These are phyloP conservation scores for Pilobolus umbonatus DNA, from an alignment of 192 early-diverging fungal genomes.

Conservation along the genomic window DNA sequence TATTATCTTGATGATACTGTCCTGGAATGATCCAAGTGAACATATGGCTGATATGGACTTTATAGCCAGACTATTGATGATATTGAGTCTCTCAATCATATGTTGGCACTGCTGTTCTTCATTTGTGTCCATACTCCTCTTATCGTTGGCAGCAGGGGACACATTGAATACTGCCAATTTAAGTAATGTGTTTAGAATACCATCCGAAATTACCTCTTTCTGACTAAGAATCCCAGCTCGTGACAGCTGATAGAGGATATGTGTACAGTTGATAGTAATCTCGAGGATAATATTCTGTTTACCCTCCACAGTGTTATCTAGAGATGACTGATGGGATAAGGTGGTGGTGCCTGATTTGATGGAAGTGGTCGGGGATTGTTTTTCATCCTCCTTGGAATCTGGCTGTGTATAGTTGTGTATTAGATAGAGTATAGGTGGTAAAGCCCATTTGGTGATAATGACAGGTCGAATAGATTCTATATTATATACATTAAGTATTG, in stretches of 20 bases:
- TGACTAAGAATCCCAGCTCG: conserved; percentile 13
- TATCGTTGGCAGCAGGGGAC: background rate
- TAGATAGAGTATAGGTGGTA: conserved; percentile 40
- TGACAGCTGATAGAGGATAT: conserved; percentile 12
- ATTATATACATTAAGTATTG: background rate
- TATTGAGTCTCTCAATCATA: background rate
- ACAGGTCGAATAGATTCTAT: conserved; percentile 44
- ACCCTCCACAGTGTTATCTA: background rate
- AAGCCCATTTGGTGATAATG: conserved; percentile 46
- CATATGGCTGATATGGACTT: conserved; percentile 4
- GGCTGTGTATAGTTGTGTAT: conserved; percentile 16
- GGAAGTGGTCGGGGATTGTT: background rate
- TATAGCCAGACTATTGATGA: conserved; percentile 9
- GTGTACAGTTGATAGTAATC: conserved; percentile 14
- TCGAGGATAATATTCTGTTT: background rate
- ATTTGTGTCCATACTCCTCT: background rate
- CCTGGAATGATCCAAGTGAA: conserved; percentile 38
- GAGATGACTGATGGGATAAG: background rate
- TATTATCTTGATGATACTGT: conserved; percentile 44
- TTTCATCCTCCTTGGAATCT: background rate
- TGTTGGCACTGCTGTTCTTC: background rate
- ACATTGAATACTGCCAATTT: background rate
- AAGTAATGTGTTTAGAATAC: background rate
- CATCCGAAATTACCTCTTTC: conserved; percentile 7
- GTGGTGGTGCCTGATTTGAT: background rate